Base-by-base conservation (phyloP, 2,329 filamentous ascomycete genomes). In the Neofusicoccum umdonicola region DNA sequence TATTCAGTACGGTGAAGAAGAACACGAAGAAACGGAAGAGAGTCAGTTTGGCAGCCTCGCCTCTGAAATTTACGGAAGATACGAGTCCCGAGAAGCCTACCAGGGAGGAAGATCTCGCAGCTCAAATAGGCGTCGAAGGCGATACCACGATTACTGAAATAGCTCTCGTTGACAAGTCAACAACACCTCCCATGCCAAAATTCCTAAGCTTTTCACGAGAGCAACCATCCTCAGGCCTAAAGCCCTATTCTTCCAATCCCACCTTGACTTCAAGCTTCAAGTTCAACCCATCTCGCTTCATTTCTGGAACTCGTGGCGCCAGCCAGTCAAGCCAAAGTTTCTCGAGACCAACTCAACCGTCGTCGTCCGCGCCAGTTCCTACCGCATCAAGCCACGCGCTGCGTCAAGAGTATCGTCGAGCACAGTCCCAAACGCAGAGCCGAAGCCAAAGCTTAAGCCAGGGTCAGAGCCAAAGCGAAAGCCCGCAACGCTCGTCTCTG, bases 1-100 rank as follows among this genome's bases (percentile, higher is more conserved):
- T 71, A 13, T 75, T 76, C 68, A 78, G 76, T 61, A 79, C 78
- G 11, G 71, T 77, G 39, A 82, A 81, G 70, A 81, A 80, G 69
- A 71, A 68, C 6, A 62, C 47, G 22, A 54, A 35, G 19, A 42
- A 27, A 37, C 62, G 44, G 15, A 64, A 64, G 52, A 57, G 51
- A 22, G 62, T 64, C 44, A 58, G 41, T 42, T 13, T 64, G 5
- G 63, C 39, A 47, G 62, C 34, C 6, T 56, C 41, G 11, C 62
- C 34, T 27, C 27, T 44, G 50, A 60, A 48, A 27, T 22, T 42
- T 41, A 11, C 50, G 11, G 39, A 35, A 9, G 4, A 31, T 6
- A 3, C 0, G 3, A 17, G 31, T 9, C 1, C 45, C 1, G 8
- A 42, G 3, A 17, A 4, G 13, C 31, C 41, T 6, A 37, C 7